Base-by-base conservation (phyloP, 352 stramenopile species). In the Globisporangium radiosum region DNA sequence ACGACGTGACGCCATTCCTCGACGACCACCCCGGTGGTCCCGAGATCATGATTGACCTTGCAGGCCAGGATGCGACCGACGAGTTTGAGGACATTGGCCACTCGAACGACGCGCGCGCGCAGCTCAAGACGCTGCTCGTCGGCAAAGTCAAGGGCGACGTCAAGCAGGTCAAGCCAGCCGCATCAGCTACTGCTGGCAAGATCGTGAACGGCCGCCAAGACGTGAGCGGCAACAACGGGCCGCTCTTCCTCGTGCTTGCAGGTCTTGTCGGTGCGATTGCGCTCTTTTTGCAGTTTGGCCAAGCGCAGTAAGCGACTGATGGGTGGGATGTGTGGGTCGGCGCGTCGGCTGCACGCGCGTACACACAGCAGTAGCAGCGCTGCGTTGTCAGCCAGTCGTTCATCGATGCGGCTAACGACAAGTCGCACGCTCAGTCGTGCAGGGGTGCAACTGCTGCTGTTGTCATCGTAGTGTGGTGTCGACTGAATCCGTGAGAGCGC, bases 21-120 rank as follows among this genome's bases (percentile, higher is more conserved):
- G 95, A 99, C 67, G 95, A 99, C 73, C 97, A 99, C 78, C 97
- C 97, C n/a, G 97, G 97, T 70, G 97, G 97, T 55, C 90, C 96
- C 8, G 96, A 99, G 79, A 97, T 99, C 60, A 91, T 99, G 69
- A 73, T 99, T 54, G 96, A 98, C 64, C 78, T 98, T 60, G 92
- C 90, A 33, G 95, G 94, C 51, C 76, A 92, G 68, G 92, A 98
- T 73, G 92, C 88, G 17, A 96, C 87, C 4, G 90, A 92, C 54
- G 91, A 95, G 60, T 98, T 98, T 66, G 80, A 99, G 68, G 96
- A 99, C 69, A 98, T 99, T 68, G 97, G 96, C 19, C 97, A 99
- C 81, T 99, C 96, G 47, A 97, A 97, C 53, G 94, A 98, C 63
- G 97, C 97, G 19, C 81, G 94, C 52, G 75, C 87, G 45, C 92